These are phyloP conservation scores for Backusella australiensis DNA, from an alignment of 192 early-diverging fungal species.

Conservation along the genomic window DNA sequence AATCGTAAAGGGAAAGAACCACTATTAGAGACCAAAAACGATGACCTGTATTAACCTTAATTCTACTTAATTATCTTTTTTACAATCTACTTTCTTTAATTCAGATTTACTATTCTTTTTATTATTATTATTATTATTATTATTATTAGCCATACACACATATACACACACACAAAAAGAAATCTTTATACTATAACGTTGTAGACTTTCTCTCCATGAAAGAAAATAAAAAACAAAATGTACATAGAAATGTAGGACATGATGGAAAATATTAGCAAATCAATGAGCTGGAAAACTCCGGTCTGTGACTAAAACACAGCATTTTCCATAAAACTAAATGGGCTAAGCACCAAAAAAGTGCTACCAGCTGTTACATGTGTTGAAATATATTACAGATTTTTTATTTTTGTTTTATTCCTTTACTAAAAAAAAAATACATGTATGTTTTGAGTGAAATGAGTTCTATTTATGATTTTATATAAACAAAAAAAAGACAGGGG, in stretches of 20 bases:
- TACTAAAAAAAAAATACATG: not conserved
- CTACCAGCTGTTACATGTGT: not conserved
- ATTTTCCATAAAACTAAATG: not conserved
- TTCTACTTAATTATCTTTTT: not conserved
- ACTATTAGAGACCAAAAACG: not conserved
- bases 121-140: not conserved
- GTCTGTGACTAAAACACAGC: not conserved
- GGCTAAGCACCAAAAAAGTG: not conserved
- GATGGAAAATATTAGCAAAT: not conserved
- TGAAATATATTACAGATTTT: slow-evolving; percentile 1
- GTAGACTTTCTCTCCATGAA: not conserved
- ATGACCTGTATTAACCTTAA: not conserved
- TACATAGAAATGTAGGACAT: not conserved
- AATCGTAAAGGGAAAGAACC: slow-evolving; percentile 11
- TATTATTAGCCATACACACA: not conserved
- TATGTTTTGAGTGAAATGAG: not conserved
- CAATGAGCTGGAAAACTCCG: not conserved
- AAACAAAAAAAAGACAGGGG: too few species aligned
- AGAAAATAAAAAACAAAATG: not conserved
- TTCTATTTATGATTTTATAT: not conserved
- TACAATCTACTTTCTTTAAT: not conserved
- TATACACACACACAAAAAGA: not conserved
- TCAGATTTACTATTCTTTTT: not conserved
- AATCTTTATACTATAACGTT: not conserved
- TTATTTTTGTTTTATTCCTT: not conserved